Evolutionary conservation across 352 stramenopile species (phyloP), one percentile per base, ranked within the genome.

Genomic region (Pythium rhizo-oryzae): DNA sequence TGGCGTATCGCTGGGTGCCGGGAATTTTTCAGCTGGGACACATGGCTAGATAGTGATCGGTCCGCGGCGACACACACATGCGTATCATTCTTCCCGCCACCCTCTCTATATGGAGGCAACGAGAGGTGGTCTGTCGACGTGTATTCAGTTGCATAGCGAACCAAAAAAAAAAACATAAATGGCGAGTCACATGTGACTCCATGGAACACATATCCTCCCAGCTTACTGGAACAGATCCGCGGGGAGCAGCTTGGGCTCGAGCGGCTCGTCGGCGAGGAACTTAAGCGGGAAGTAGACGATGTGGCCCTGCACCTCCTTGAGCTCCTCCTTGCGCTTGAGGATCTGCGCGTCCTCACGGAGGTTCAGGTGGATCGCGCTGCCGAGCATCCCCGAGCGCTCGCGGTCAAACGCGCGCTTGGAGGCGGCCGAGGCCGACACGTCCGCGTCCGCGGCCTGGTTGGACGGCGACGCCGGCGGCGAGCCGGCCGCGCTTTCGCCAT

Each of bases 251-350:
- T 90, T 90, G n/a, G 88, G 88, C 69, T 91, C 80, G n/a, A 96
- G 71, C 60, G 81, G 68, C 70, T 94, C 88, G 56, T 91, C 84
- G 59, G 77, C 72, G 23, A 96, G 75, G 59, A 96, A 96, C 67
- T 92, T 90, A 55, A 96, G 80, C 21, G 88, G 88, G 67, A 96
- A 96, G 74, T 96, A 94, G 58, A 94, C 86, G 57, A 94, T 87
- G 66, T 96, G 85, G 58, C 88, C 86, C 57, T 82, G 80, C 21
- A 96, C 74, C 43, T 86, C 79, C 60, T 77, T 67, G 53, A 96
- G 74, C 54, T 93, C 83, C 62, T 87, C 70, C 68, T 93, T 87
- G 60, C 80, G 70, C 43, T 84, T 69, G 18, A 78, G 67, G 67
- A 88, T 93, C 66, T 90, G 81, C 33, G 69, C 65, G 46, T 78